Percentiles rank a stretch among this genome's conserved stretches.
These are phyloP conservation scores for Leishmania lainsoni DNA, from an alignment of 208 protist genomes.

Conservation along the genomic window DNA sequence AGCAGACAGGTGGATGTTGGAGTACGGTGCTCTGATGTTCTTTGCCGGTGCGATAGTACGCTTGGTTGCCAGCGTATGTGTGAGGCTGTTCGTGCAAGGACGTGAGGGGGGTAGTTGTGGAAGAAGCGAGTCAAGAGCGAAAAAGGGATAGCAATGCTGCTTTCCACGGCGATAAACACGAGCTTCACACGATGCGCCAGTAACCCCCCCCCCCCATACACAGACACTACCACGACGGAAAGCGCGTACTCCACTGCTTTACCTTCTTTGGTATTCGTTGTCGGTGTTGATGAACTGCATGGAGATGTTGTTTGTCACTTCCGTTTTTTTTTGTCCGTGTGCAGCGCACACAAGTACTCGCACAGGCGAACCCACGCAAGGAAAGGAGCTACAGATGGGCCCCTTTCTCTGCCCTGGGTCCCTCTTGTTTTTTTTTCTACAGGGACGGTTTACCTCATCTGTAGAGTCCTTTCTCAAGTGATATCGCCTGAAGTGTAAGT, in stretches of 20 bases:
- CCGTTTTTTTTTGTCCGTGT: background rate
- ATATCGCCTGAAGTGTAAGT: background rate
- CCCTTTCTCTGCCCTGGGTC: background rate
- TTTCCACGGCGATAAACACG: background rate
- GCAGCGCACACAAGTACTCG: background rate
- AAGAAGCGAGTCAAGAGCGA: background rate
- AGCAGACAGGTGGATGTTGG: background rate
- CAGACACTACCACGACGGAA: too few relatives aligned
- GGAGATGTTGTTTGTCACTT: background rate
- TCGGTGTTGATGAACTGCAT: background rate
- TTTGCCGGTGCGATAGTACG: background rate
- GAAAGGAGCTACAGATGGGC: background rate
- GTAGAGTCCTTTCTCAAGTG: background rate
- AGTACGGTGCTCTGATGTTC: background rate
- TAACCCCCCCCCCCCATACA: background rate
- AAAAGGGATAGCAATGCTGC: background rate
- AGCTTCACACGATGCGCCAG: background rate
- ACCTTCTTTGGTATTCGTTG: background rate
- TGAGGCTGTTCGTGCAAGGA: background rate
- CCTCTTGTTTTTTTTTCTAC: background rate
- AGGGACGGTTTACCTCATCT: background rate
- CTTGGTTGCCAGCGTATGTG: background rate
- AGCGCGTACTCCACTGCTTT: background rate
- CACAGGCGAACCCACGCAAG: background rate
- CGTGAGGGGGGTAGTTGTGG: background rate